These are phyloP conservation scores for Diaporthe destruens DNA, from an alignment of 2,329 filamentous ascomycete genomes.

Conservation along the genomic window DNA sequence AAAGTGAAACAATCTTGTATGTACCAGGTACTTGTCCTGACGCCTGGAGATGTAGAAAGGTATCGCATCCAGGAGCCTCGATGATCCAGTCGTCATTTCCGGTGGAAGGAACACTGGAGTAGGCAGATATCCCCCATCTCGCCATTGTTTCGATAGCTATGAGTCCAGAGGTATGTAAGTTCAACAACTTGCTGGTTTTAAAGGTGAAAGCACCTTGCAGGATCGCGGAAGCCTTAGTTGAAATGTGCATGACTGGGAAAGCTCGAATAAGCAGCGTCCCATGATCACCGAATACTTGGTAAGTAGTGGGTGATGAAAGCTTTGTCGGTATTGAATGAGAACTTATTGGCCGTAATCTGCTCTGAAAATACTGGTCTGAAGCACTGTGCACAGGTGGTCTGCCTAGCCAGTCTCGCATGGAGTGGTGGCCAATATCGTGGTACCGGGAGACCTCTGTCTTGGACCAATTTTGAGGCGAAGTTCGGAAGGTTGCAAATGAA, in stretches of 20 bases:
- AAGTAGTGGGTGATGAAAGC: background rate
- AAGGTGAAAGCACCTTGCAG: background rate
- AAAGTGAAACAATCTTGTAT: background rate
- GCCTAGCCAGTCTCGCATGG: too few species aligned
- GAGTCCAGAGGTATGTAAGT: background rate
- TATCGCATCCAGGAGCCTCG: background rate
- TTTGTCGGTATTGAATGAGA: background rate
- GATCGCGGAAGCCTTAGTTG: too few species aligned
- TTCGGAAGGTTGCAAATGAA: background rate
- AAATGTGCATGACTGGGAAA: background rate
- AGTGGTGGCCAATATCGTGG: too few species aligned
- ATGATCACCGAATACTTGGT: background rate
- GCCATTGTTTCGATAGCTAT: background rate
- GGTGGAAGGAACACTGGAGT: background rate
- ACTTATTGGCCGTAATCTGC: background rate
- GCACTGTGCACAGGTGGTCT: too few species aligned
- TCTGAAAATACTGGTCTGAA: too few species aligned
- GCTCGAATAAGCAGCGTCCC: background rate
- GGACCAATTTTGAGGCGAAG: background rate
- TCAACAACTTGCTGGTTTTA: accelerated
- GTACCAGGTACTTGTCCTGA: background rate
- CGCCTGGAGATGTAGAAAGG: background rate
- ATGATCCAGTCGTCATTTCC: conserved; percentile 6
- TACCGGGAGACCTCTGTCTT: too few species aligned
- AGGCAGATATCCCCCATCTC: background rate